Base-by-base conservation (phyloP, 257 asterid genomes). In the Salvia miltiorrhiza region DNA sequence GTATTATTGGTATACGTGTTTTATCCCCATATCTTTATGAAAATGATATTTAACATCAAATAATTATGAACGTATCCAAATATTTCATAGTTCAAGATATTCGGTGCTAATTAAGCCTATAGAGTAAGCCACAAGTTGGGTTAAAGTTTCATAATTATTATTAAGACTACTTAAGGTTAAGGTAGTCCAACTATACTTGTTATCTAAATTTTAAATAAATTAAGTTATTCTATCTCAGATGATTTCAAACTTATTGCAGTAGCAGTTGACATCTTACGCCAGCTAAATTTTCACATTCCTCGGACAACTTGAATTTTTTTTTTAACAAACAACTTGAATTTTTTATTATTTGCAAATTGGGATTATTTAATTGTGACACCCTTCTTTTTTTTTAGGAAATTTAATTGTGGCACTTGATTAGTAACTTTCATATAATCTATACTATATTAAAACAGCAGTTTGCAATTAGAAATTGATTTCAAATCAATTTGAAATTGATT, bases 181-280 rank as follows among this genome's bases (percentile, higher is more conserved):
- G 35, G 5, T 62, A 58, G 58, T 63, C 49, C 19, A 43, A 53
- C 58, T 26, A 41, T 40, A 19, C n/a, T 23, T 28, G 17, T 47
- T 45, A 33, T 21, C 33, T n/a, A 7, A 37, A 11, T 26, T 23
- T 26, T 52, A 20, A 50, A 50, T 52, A 53, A 43, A 10, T 59
- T 52, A 41, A 68, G 53, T 9, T 54, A 61, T 75, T 61, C 74
- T 17, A 5, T 50, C 35, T 44, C 9, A 16, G n/a, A 60, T 24
- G 40, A 12, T 65, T 66, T 65, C 69, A 56, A 67, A 9, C 9
- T 20, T 40, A 28, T 50, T 41, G 40, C 41, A 43, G 62, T 52
- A 43, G 71, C 66, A 61, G 74, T 40, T 68, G 71, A 65, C 62
- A 65, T 32, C 67, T 55, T 65, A 44, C 78, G 45, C 44, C 73